phyloP scores from a whole-genome alignment of 2,329 filamentous ascomycete species.

The Chrysoporthe austroafricana region DNA sequence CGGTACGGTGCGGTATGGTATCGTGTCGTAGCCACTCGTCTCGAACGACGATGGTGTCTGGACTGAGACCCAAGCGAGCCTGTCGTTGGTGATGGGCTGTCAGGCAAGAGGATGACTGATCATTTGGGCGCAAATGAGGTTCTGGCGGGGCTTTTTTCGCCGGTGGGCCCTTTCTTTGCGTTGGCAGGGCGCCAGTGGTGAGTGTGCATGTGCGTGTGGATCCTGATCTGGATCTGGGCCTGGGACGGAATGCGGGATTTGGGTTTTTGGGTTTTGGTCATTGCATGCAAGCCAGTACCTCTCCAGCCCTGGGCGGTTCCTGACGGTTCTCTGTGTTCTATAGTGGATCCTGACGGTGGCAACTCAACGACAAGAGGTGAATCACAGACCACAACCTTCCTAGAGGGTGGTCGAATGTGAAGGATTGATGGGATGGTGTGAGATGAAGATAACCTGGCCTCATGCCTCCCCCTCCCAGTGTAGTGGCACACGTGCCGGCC shows the following conservation, averaged over 20 bases:
- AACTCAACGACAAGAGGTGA: not conserved
- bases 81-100: not conserved
- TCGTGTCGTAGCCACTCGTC: not conserved
- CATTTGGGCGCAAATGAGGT: conserved; percentile 18
- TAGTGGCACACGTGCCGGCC: not conserved
- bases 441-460: not conserved
- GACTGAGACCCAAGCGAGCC: not conserved
- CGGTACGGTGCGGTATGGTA: conserved; percentile 5
- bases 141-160: conserved; percentile 23
- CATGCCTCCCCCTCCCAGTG: not conserved
- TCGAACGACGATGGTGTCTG: not conserved
- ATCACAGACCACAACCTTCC: not conserved
- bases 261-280: not conserved
- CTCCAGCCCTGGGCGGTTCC: not conserved
- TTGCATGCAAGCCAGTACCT: not conserved
- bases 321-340: conserved; percentile 1
- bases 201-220: not conserved
- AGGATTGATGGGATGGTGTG: not conserved
- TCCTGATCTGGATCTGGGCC: not conserved
- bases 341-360: not conserved
- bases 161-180: conserved; percentile 14
- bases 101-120: conserved; percentile 13
- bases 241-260: not conserved
- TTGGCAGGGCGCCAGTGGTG: conserved; percentile 25
- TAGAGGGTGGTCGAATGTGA: not conserved